These are phyloP conservation scores for Fusarium dimerum DNA, from an alignment of 2,329 filamentous ascomycete species.

Conservation along the genomic window DNA sequence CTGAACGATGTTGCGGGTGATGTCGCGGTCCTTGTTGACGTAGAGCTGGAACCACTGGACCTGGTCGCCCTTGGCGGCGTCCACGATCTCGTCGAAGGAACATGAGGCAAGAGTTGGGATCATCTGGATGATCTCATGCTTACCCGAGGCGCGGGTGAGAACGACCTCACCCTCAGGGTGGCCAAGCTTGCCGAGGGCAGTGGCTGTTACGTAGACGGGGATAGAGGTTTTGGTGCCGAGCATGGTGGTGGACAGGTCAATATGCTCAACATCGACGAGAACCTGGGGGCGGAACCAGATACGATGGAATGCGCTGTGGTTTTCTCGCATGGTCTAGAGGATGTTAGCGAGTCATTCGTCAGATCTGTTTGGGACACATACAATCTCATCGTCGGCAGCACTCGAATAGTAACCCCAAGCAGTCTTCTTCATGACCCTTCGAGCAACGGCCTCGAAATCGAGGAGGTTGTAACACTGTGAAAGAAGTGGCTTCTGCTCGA, in stretches of 20 bases:
- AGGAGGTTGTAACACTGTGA: conserved; percentile 91
- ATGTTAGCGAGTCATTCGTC: background rate
- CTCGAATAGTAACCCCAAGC: conserved; percentile 98
- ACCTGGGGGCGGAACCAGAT: conserved; percentile 94
- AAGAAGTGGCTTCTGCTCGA: conserved; percentile 74
- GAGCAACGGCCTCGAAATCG: conserved; percentile 94
- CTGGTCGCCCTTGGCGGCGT: conserved; percentile 76
- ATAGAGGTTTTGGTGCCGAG: conserved; percentile 81
- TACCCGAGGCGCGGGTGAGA: conserved; percentile 78
- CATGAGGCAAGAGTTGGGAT: conserved; percentile 96
- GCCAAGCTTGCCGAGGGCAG: conserved; percentile 91
- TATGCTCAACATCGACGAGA: conserved; percentile 83
- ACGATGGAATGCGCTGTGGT: conserved; percentile 93
- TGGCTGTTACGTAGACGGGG: conserved; percentile 96
- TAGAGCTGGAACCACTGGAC: conserved; percentile 97
- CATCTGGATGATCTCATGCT: conserved; percentile 95
- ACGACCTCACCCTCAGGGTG: conserved; percentile 92
- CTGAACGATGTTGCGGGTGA: conserved; percentile 86
- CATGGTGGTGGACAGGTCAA: conserved; percentile 91
- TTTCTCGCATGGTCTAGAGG: conserved; percentile 83
- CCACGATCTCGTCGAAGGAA: conserved; percentile 95
- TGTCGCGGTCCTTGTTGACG: conserved; percentile 91
- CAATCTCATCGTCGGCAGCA: conserved; percentile 62
- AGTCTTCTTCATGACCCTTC: conserved; percentile 88
- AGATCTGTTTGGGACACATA: conserved; percentile 18